Evolutionary conservation across 2,329 filamentous ascomycete genomes (phyloP).

Genomic region (Pseudogymnoascus destructans): DNA sequence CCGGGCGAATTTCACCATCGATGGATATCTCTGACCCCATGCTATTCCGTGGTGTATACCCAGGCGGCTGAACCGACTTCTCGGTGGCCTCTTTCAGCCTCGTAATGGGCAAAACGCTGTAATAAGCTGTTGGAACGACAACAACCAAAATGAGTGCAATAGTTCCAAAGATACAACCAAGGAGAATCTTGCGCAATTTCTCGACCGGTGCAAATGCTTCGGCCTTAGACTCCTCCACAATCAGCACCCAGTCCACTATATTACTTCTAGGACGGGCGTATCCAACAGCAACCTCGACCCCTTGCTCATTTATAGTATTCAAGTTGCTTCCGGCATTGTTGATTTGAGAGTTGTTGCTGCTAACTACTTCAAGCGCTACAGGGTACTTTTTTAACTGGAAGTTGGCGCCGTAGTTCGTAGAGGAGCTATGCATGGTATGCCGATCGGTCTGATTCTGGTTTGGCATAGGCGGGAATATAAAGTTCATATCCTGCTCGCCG

Average conservation of each 20-base stretch:
- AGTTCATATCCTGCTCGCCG: constrained; percentile 37
- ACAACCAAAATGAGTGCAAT: constrained; percentile 59
- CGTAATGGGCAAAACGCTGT: constrained; percentile 67
- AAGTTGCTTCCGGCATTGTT: constrained; percentile 60
- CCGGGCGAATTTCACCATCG: constrained; percentile 18
- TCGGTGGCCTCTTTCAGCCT: constrained; percentile 62
- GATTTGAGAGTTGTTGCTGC: constrained; percentile 31
- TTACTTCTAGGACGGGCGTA: constrained; percentile 55
- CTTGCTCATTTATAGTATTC: constrained; percentile 60
- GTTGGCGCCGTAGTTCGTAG: constrained; percentile 21
- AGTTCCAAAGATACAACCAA: constrained; percentile 77
- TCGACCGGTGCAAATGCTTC: constrained; percentile 69
- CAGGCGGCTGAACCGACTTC: constrained; percentile 43
- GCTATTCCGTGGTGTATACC: constrained; percentile 23
- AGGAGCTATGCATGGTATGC: constrained; percentile 34
- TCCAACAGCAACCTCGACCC: constrained; percentile 59
- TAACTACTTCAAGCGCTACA: constrained; percentile 48
- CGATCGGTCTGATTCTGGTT: constrained; percentile 32
- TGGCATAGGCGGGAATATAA: constrained; percentile 44
- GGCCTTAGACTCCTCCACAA: constrained; percentile 60
- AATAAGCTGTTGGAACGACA: constrained; percentile 67
- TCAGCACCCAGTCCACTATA: constrained; percentile 68
- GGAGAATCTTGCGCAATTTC: constrained; percentile 63
- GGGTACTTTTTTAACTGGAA: constrained; percentile 52
- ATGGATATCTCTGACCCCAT: constrained; percentile 20